A percentile compares a stretch with the other conserved stretches of the same genome.
Conservation (phyloP, 305 asterid species). For the Rubia balearica region DNA sequence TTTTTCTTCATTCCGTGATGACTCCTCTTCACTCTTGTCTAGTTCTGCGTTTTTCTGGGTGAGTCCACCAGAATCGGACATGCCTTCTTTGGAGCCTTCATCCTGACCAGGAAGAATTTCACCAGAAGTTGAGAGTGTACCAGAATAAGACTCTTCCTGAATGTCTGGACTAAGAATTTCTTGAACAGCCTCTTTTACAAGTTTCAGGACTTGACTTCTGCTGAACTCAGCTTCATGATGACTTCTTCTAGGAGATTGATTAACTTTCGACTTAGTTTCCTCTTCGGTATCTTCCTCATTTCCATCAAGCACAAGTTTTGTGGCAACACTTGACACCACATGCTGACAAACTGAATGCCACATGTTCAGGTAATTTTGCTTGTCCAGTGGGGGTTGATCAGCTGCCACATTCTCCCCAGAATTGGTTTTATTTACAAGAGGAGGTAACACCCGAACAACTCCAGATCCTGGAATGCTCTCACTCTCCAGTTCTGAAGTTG, state of each 20-base stretch:
- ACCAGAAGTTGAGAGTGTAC: conserved; percentile 42
- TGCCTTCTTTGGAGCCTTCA: conserved; percentile 19
- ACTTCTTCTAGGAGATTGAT: conserved; percentile 3
- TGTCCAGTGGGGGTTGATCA: conserved; percentile 23
- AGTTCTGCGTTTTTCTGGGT: conserved; percentile 12
- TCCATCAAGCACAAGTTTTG: conserved; percentile 71
- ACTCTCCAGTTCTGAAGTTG: conserved; percentile 19
- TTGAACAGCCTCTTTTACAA: conserved; percentile 75
- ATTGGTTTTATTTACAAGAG: conserved; percentile 12
- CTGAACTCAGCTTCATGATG: conserved; percentile 41
- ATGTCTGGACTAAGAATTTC: conserved; percentile 68
- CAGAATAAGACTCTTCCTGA: conserved; percentile 47
- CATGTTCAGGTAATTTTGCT: conserved; percentile 47
- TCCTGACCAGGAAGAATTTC: conserved; percentile 29
- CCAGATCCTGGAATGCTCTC: conserved; percentile 3
- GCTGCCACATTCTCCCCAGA: conserved; percentile 17
- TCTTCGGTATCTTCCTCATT: conserved; percentile 49
- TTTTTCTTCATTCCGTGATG: conserved; percentile 5
- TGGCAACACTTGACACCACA: conserved; percentile 63
- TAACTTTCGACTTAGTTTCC: conserved; percentile 14
- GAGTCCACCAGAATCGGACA: conserved; percentile 10
- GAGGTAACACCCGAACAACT: conserved; percentile 4
- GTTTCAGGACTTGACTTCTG: conserved; percentile 60
- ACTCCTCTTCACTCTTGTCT: conserved; percentile 9
- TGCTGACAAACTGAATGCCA: conserved; percentile 94